Evolutionary conservation across 2,329 filamentous ascomycete species (phyloP), one percentile per base, ranked within the genome.

Genomic region (Trichoderma pleuroti): DNA sequence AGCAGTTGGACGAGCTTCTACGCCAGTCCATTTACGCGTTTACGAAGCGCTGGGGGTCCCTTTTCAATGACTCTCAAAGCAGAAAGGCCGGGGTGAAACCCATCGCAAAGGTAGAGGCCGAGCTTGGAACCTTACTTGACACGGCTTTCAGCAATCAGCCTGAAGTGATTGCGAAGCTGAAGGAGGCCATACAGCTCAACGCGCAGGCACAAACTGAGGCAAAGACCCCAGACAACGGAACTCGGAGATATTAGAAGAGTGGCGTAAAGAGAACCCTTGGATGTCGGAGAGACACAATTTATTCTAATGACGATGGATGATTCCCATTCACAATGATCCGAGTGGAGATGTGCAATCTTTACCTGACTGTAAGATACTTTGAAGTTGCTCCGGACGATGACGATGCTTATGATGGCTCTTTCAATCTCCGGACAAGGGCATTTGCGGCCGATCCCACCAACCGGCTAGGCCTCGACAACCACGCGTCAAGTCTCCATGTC

Each of bases 11-110:
- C 73, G 88, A 89, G 74, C 78, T 90, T 72, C 79, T 91, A 30
- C 82, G 89, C 65, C 86, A 89, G 77, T 87, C 86, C 62, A 91
- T 91, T 68, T 88, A 87, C 52, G 85, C 84, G 2, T 91, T 91
- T 72, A 90, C 89, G 18, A 86, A 86, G 76, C 83, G 87, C 46
- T 91, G 88, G 85, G 85, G 85, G 4, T 80, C 81, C 4, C 76
- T 87, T 68, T 80, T 86, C 54, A 84, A 85, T 54, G 86, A 87
- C 6, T 84, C 86, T 2, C 80, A 80, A 68, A 81, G 81, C 30
- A 79, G 81, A 42, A 86, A 85, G 75, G 79, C 83, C 4, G 85
- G 84, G 0, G 83, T 82, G 7, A 86, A 84, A 76, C 84, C 84
- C 30, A 79, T 86, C 72, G 85, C 80, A 16, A 86, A 86, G 74